These are phyloP conservation scores for Phycomyces blakesleeanus DNA, from an alignment of 192 early-diverging fungal species.

Conservation along the genomic window DNA sequence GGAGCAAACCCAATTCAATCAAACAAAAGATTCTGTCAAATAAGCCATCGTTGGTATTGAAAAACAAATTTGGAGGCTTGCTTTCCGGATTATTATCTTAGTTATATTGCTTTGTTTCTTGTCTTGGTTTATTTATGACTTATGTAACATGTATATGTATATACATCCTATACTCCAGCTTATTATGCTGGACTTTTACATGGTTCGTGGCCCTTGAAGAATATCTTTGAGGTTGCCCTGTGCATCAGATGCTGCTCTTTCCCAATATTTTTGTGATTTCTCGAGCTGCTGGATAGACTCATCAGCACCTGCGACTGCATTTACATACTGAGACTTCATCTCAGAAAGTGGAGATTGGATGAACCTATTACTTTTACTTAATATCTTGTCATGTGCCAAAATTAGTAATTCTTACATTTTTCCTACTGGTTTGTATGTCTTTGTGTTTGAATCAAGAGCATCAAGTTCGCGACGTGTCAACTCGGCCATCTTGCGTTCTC, in stretches of 20 bases:
- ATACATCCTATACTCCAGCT: not conserved
- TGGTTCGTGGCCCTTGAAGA: constrained; percentile 30
- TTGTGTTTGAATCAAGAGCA: constrained; percentile 42
- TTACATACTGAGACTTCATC: constrained; percentile 30
- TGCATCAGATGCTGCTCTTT: constrained; percentile 32
- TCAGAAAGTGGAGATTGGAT: constrained; percentile 28
- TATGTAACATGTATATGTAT: not conserved
- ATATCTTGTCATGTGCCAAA: not conserved
- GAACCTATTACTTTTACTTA: constrained; percentile 25
- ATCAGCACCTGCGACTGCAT: constrained; percentile 15
- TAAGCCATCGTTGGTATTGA: not conserved
- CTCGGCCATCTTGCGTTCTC: constrained; percentile 64
- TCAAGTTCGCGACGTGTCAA: constrained; percentile 66
- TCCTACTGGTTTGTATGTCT: constrained; percentile 70
- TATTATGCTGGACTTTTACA: not conserved
- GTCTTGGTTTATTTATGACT: not conserved
- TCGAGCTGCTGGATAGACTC: constrained; percentile 34
- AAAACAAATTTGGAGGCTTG: not conserved
- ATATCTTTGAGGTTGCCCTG: constrained; percentile 40
- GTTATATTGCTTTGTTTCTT: not conserved
- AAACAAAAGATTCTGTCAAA: not conserved
- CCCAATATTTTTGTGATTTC: constrained; percentile 42
- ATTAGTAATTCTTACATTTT: constrained; percentile 54
- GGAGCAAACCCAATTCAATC: not conserved
- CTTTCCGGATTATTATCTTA: not conserved